These are phyloP conservation scores for Coprinellus aureogranulatus DNA, from an alignment of 768 basidiomycete species.

Conservation along the genomic window DNA sequence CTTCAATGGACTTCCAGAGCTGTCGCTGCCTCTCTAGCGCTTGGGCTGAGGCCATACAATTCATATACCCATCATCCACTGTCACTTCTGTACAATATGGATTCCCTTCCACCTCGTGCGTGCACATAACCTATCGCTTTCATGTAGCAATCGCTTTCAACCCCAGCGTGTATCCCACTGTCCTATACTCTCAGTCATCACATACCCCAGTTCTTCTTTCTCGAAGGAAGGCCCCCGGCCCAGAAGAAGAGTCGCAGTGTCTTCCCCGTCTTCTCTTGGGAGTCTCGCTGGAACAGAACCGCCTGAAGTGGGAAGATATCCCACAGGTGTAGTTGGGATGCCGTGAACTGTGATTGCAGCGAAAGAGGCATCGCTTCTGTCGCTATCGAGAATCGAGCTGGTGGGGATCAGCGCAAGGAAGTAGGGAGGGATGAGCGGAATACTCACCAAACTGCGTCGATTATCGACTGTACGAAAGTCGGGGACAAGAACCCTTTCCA, in stretches of 20 bases:
- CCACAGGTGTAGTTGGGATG: slow-evolving; percentile 41
- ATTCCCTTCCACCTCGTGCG: too few relatives aligned
- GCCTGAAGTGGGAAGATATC: slow-evolving; percentile 39
- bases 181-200: slow-evolving; percentile 43
- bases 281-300: slow-evolving; percentile 34
- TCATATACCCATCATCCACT: too few relatives aligned
- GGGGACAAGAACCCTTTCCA: slow-evolving; percentile 62
- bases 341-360: slow-evolving; percentile 44
- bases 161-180: slow-evolving; percentile 40
- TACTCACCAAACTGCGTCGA: slow-evolving; percentile 46
- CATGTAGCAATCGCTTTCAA: slow-evolving; percentile 11
- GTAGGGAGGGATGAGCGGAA: not conserved
- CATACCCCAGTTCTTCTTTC: slow-evolving; percentile 30
- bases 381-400: slow-evolving; percentile 1
- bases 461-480: slow-evolving; percentile 49
- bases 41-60: too few relatives aligned
- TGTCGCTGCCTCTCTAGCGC: too few relatives aligned
- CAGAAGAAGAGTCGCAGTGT: slow-evolving; percentile 48
- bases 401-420: not conserved
- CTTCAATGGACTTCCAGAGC: too few relatives aligned
- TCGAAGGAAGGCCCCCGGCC: slow-evolving; percentile 14
- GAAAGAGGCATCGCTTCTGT: slow-evolving; percentile 26
- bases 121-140: not conserved
- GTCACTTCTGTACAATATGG: too few relatives aligned
- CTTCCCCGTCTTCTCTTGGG: slow-evolving; percentile 50